phyloP scores from a whole-genome alignment of 2,329 filamentous ascomycete genomes.

The Paecilomyces sp. region DNA sequence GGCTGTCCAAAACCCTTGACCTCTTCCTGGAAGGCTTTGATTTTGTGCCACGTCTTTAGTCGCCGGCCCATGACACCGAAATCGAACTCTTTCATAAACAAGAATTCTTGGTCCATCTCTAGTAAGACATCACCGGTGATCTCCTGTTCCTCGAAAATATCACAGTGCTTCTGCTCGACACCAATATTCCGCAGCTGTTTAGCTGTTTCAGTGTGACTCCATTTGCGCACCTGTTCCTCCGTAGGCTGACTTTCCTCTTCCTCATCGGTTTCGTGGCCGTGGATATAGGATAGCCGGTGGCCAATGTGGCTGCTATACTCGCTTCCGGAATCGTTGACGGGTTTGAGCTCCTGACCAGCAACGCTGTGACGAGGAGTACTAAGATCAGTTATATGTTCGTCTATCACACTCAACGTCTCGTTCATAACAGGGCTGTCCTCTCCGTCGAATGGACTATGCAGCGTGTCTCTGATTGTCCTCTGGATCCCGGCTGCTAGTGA shows the following conservation, averaged over 20 bases:
- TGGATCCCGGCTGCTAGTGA: constrained; percentile 32
- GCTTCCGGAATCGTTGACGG: constrained; percentile 71
- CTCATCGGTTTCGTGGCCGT: constrained; percentile 90
- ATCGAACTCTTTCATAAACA: constrained; percentile 94
- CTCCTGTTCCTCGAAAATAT: constrained; percentile 92
- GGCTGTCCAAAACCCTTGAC: constrained; percentile 54
- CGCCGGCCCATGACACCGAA: constrained; percentile 83
- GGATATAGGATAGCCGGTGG: constrained; percentile 79
- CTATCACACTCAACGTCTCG: constrained; percentile 90
- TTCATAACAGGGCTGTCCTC: constrained; percentile 76
- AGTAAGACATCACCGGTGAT: constrained; percentile 89
- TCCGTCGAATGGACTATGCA: constrained; percentile 44
- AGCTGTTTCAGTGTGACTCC: constrained; percentile 76
- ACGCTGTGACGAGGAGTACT: constrained; percentile 53
- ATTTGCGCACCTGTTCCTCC: constrained; percentile 66
- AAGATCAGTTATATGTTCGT: constrained; percentile 93
- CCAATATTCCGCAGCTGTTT: constrained; percentile 80
- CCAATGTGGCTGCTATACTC: constrained; percentile 78
- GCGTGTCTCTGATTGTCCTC: constrained; percentile 37
- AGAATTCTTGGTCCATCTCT: constrained; percentile 88
- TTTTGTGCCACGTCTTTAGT: constrained; percentile 93
- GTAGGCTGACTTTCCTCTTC: constrained; percentile 70
- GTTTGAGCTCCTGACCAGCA: constrained; percentile 44
- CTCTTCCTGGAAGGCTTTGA: constrained; percentile 85
- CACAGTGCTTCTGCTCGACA: constrained; percentile 83